Percentiles rank a stretch among this genome's conserved stretches.
Conservation (phyloP, 768 basidiomycete species). For the Megacollybia marginata region DNA sequence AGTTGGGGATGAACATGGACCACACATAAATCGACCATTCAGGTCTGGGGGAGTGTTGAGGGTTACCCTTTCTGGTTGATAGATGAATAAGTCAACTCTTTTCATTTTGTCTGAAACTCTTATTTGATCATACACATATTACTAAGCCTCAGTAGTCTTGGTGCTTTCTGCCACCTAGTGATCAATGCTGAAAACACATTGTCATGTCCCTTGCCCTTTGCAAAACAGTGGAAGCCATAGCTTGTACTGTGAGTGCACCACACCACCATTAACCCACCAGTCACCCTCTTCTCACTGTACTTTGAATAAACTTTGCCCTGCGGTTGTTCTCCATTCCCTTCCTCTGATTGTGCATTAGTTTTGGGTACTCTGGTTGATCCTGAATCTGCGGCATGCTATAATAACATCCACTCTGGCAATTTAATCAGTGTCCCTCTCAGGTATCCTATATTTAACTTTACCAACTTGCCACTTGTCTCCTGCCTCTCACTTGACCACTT, state of each 20-base stretch:
- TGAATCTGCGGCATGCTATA: constrained; percentile 24
- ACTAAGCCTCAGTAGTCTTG: too few relatives aligned
- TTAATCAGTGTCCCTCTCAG: neutral
- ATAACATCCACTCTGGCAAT: constrained; percentile 20
- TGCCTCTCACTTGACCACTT: neutral
- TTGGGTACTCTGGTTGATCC: constrained; percentile 18
- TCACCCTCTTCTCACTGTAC: too few relatives aligned
- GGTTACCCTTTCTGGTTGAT: too few relatives aligned
- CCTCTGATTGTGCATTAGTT: constrained; percentile 7
- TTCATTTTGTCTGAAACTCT: too few relatives aligned
- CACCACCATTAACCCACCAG: too few relatives aligned
- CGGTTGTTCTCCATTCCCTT: too few relatives aligned
- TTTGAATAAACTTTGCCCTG: constrained; percentile 14
- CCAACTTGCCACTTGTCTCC: neutral
- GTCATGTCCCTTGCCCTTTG: constrained; percentile 9
- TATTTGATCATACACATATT: too few relatives aligned
- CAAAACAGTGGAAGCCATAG: constrained; percentile 25
- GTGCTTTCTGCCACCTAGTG: too few relatives aligned
- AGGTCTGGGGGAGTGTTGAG: too few relatives aligned
- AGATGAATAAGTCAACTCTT: too few relatives aligned
- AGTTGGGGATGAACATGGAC: too few relatives aligned
- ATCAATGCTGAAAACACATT: constrained; percentile 12
- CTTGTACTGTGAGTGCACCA: constrained; percentile 26
- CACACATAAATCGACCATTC: too few relatives aligned
- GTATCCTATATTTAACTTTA: neutral